A percentile compares a stretch with the other conserved stretches of the same genome.
These are phyloP conservation scores for Castanea sativa DNA, from an alignment of 306 rosid species.

Conservation along the genomic window DNA sequence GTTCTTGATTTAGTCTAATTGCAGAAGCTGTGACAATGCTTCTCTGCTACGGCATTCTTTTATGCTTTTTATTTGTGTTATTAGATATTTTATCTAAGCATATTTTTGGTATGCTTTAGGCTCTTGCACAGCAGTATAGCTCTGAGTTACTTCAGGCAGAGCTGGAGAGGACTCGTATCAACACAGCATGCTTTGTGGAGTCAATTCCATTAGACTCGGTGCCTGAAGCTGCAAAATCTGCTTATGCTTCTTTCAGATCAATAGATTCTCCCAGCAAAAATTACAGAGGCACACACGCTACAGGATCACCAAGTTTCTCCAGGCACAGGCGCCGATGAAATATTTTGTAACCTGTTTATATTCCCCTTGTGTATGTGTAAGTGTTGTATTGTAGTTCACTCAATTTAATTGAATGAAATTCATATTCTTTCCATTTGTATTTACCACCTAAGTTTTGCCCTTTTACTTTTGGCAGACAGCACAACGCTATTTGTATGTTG, in stretches of 20 bases:
- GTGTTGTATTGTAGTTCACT: conserved; percentile 37
- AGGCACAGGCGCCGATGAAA: conserved; percentile 65
- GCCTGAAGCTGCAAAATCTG: conserved; percentile 74
- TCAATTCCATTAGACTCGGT: conserved; percentile 68
- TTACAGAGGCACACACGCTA: conserved; percentile 42
- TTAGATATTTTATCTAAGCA: conserved; percentile 8
- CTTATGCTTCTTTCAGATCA: conserved; percentile 61
- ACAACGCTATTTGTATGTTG: no score
- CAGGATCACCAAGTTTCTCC: conserved; percentile 66
- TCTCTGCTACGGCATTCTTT: background rate
- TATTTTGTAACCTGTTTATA: conserved; percentile 25
- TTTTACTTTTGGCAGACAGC: no score
- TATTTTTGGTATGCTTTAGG: conserved; percentile 47
- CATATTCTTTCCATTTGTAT: conserved; percentile 27
- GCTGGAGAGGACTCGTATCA: conserved; percentile 92
- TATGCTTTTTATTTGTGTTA: background rate
- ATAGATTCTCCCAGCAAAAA: conserved; percentile 63
- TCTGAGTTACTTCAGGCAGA: conserved; percentile 85
- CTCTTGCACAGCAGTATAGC: conserved; percentile 88
- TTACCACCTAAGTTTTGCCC: no score
- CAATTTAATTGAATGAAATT: conserved; percentile 28
- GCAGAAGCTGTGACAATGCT: background rate
- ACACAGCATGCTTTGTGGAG: conserved; percentile 91
- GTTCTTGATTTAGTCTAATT: background rate
- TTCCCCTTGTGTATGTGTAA: conserved; percentile 25